Evolutionary conservation across 164 flowering plant species (phyloP), one percentile per base, ranked within the genome.

Genomic region (Euptelea pleiosperma): DNA sequence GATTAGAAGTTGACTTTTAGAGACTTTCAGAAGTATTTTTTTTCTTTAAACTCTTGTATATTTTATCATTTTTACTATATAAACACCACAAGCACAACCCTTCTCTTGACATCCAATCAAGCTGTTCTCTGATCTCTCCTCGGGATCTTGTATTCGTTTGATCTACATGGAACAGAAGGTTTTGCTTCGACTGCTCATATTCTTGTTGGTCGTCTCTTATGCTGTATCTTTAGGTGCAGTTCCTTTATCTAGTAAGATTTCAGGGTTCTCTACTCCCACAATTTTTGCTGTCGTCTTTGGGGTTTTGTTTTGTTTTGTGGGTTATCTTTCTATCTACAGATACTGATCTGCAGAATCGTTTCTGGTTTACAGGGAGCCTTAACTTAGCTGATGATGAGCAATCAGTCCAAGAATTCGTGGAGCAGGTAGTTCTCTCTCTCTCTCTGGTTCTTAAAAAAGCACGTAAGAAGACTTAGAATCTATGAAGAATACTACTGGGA

Each of bases 231-330:
- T 60, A 43, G 45, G 52, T 55, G 77, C 75, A 12, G 64, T 73
- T 57, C 76, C 79, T 52, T 14, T 73, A 37, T 53, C 77, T 18
- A 58, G 82, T 75, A 60, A 67, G 73, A 0, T 19, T 24, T 50
- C 29, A 25, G 2, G 54, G 12, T 34, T 39, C 21, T 36, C 21
- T 16, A 52, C 11, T 34, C 1, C 16, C 24, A 26, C 1, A 14
- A 21, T 46, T 28, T 43, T 4, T 33, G 4, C 24, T 8, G 14
- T 3, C 25, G 51, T 8, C 28, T 1, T 45, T 36, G 2, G 1
- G 0, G 35, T 33, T 48, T 48, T 8, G 8, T 24, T 21, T 9
- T 29, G 48, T 26, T 58, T 24, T 34, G 15, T 15, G 21, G 16
- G 37, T 28, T 41, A 19, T 22, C 21, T 12, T 58, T 6, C 3